Conservation (phyloP, 345 rosid genomes). For the Salix brachista region DNA sequence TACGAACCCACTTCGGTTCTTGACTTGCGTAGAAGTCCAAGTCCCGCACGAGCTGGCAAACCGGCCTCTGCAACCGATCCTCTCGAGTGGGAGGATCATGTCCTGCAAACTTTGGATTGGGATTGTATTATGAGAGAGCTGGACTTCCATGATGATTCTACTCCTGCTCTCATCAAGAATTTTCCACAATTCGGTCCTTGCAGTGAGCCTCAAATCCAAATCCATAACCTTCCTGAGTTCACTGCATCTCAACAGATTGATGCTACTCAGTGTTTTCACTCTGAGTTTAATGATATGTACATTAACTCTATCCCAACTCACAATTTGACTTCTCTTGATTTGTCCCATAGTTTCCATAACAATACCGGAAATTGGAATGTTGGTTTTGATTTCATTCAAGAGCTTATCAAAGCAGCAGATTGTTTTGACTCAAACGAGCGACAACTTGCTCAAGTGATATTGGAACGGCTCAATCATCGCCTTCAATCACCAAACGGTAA, state of each 20-base stretch:
- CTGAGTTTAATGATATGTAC: constrained; percentile 52
- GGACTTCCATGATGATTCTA: constrained; percentile 66
- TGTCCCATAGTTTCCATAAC: constrained; percentile 25
- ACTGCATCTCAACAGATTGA: constrained; percentile 11
- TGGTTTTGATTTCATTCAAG: constrained; percentile 60
- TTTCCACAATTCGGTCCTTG: constrained; percentile 11
- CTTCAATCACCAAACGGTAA: constrained; percentile 57
- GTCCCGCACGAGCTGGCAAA: constrained; percentile 38
- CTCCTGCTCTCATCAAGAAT: constrained; percentile 22
- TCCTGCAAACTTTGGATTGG: constrained; percentile 72
- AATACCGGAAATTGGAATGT: neutral
- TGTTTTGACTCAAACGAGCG: constrained; percentile 76
- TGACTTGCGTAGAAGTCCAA: constrained; percentile 53
- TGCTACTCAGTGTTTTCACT: constrained; percentile 17
- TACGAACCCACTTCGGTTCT: constrained; percentile 87
- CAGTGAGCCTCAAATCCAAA: constrained; percentile 12
- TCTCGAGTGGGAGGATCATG: constrained; percentile 56
- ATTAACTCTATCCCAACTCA: constrained; percentile 29
- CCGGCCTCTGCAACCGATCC: constrained; percentile 20
- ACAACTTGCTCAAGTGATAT: constrained; percentile 66
- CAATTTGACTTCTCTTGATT: constrained; percentile 17
- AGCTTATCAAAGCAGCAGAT: constrained; percentile 71
- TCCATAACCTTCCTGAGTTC: constrained; percentile 28
- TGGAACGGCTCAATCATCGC: constrained; percentile 73
- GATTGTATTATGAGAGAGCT: constrained; percentile 81